phyloP scores from a whole-genome alignment of 805 yeast genomes.

The Ogataea glucozyma region DNA sequence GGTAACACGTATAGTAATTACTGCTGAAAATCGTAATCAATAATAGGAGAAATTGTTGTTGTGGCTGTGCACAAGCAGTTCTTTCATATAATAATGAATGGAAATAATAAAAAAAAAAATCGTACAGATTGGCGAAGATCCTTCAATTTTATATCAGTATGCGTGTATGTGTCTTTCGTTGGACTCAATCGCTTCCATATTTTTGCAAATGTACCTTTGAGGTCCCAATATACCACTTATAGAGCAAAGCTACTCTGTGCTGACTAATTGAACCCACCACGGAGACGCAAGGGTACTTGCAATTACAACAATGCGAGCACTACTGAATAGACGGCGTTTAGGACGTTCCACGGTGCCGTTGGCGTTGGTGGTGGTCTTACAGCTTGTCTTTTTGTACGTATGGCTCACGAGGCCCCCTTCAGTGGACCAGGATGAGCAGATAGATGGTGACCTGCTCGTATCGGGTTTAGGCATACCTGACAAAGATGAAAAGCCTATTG shows the following conservation, averaged over 20 bases:
- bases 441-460: too few species aligned
- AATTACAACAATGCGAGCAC: background rate
- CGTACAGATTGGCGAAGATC: constrained; percentile 4
- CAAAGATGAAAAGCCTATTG: background rate
- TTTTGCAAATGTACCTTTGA: background rate
- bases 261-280: too few species aligned
- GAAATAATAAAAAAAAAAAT: constrained; percentile 1
- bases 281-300: background rate
- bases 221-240: background rate
- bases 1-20: too few species aligned
- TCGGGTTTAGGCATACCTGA: too few species aligned
- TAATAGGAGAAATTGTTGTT: too few species aligned
- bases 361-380: constrained; percentile 1
- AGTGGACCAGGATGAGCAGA: background rate
- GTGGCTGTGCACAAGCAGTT: too few species aligned
- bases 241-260: background rate
- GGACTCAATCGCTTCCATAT: background rate
- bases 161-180: background rate
- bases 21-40: too few species aligned
- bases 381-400: background rate
- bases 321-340: constrained; percentile 3
- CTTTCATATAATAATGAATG: too few species aligned
- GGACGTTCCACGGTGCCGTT: background rate
- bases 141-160: background rate
- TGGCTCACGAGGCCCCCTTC: background rate